Conservation (phyloP, 2,329 filamentous ascomycete genomes). For the Pseudogymnoascus sp. region DNA sequence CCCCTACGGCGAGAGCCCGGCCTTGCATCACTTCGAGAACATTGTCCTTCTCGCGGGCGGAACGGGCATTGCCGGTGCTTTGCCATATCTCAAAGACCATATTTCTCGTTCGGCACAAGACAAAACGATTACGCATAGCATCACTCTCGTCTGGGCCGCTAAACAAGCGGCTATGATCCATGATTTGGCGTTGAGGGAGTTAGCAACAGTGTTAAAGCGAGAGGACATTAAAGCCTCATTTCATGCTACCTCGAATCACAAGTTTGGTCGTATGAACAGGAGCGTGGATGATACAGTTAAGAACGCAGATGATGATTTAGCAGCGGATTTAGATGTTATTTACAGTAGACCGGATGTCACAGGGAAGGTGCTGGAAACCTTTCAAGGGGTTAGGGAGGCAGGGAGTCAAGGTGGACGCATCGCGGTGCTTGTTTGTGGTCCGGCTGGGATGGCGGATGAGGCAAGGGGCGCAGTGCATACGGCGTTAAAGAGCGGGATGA, state of each 20-base stretch:
- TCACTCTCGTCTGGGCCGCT: constrained; percentile 35
- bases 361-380: not conserved
- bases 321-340: not conserved
- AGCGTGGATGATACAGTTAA: not conserved
- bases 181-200: not conserved
- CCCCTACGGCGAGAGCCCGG: constrained; percentile 36
- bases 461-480: constrained; percentile 31
- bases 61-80: constrained; percentile 36
- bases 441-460: constrained; percentile 38
- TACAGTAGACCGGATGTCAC: not conserved
- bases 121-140: constrained; percentile 22
- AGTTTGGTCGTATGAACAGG: not conserved
- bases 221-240: not conserved
- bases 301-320: not conserved
- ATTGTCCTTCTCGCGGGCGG: constrained; percentile 39
- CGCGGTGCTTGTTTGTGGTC: constrained; percentile 39
- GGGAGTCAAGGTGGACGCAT: constrained; percentile 24
- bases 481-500: constrained; percentile 18
- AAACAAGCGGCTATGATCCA: constrained; percentile 25
- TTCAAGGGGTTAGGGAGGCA: constrained; percentile 25
- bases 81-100: constrained; percentile 32
- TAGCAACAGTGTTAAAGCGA: not conserved
- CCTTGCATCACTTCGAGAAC: constrained; percentile 32
- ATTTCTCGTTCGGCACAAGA: constrained; percentile 12
- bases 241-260: not conserved